Conservation (phyloP, 257 asterid genomes). For the Solanum sitiens region DNA sequence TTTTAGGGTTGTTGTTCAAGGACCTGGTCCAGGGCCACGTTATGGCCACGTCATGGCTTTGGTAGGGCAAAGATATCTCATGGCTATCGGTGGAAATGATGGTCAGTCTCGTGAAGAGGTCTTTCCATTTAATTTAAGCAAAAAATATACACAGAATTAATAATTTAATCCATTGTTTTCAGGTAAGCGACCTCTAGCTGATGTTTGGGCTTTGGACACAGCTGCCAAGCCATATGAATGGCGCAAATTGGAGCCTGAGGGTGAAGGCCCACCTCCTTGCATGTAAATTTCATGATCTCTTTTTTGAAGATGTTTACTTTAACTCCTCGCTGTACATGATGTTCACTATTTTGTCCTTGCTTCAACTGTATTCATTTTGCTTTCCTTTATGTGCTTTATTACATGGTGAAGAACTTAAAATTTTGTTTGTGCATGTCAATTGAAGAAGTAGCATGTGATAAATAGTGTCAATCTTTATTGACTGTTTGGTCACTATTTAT, state of each 20-base stretch:
- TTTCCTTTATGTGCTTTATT: not conserved
- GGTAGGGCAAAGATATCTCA: slow-evolving; percentile 97
- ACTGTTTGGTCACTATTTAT: not conserved
- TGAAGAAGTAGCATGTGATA: not conserved
- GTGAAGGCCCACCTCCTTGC: slow-evolving; percentile 99
- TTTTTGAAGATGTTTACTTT: not conserved
- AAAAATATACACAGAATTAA: not conserved
- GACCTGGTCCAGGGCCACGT: slow-evolving; percentile 99
- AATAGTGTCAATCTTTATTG: not conserved
- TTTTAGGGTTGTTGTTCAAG: slow-evolving; percentile 92
- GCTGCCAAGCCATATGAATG: slow-evolving; percentile 99
- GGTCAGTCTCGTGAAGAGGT: slow-evolving; percentile 37
- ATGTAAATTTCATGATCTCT: slow-evolving; percentile 46
- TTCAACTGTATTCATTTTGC: not conserved
- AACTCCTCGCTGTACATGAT: not conserved
- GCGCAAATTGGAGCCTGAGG: slow-evolving; percentile 99
- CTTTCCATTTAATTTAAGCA: not conserved
- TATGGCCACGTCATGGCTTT: slow-evolving; percentile 99
- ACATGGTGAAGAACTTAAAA: not conserved
- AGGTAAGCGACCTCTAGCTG: slow-evolving; percentile 98
- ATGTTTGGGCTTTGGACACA: slow-evolving; percentile 99
- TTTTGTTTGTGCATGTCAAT: not conserved
- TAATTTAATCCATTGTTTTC: slow-evolving; percentile 15
- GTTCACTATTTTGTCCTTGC: not conserved
- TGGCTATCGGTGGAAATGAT: slow-evolving; percentile 99